Evolutionary conservation across 768 basidiomycete species (phyloP), one percentile per base, ranked within the genome.

Genomic region (Lactarius deliciosus): DNA sequence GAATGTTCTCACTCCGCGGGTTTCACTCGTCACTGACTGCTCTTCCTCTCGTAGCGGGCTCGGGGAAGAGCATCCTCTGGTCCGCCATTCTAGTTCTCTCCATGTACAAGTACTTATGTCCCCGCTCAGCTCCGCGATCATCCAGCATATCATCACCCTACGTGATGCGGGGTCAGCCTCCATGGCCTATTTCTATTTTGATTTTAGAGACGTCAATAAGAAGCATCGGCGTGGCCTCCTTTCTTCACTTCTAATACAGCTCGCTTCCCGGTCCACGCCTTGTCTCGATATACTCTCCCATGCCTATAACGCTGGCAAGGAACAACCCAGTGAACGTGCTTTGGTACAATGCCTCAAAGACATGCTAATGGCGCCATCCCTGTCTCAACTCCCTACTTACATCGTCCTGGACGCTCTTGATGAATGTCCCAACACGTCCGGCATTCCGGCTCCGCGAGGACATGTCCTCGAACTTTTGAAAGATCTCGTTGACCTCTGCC

Each of bases 21-120:
- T 0, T n/a, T 47, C 1, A 10, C n/a, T 4, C 0, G 0, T 47
- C 10, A 5, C 45, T n/a, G 10, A 47, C 8, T 3, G 1, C 41
- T 6, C n/a, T 2, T 10, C 3, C n/a, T 45, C 9, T 47, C n/a
- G n/a, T 11, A 47, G 45, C 10, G 8, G 45, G 45, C 4, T 47
- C 45, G n/a, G 45, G 45, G 10, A 47, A 47, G n/a, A 47, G 45
- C 45, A 5, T 22, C 10, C 20, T 47, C 3, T 47, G 45, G 45
- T 47, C 11, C n/a, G 45, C n/a, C 10, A 1, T n/a, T n/a, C 45
- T 47, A 0, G 4, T 47, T 47, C 8, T 47, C n/a, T 47, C 20
- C n/a, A 3, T 4, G 2, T 47, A 4, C 9, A 47, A 10, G 11
- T n/a, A 10, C 3, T 47, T 11, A 47, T 11, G n/a, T 3, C 45